These are phyloP conservation scores for Rhizopogon salebrosus DNA, from an alignment of 768 basidiomycete species.

Conservation along the genomic window DNA sequence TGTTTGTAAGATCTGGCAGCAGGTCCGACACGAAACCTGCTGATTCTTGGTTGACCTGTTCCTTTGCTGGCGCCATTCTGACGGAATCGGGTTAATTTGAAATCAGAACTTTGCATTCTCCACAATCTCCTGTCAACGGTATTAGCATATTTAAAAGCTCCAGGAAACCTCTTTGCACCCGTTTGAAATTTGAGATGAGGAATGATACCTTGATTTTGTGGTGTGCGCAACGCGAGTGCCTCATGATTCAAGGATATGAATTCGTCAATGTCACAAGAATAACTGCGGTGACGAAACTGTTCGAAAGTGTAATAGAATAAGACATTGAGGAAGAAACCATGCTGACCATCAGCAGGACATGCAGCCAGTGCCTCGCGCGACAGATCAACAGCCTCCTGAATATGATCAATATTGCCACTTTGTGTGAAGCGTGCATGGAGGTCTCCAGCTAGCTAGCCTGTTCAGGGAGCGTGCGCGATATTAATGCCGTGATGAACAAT, in stretches of 20 bases:
- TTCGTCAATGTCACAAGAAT: background rate
- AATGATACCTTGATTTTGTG: too few species aligned
- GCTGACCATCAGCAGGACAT: constrained; percentile 16
- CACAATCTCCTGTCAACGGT: too few species aligned
- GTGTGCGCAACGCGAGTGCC: background rate
- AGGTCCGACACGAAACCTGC: too few species aligned
- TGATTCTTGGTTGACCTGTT: too few species aligned
- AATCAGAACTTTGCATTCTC: too few species aligned
- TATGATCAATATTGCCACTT: background rate
- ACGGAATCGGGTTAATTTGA: too few species aligned
- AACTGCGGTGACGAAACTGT: background rate
- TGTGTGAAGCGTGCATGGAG: background rate
- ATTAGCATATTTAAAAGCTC: too few species aligned
- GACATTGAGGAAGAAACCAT: background rate
- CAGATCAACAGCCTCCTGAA: background rate
- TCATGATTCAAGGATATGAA: constrained; percentile 21
- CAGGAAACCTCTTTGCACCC: too few species aligned
- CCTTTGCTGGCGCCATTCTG: too few species aligned
- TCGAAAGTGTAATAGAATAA: background rate
- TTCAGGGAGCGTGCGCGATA: background rate
- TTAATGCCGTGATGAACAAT: background rate
- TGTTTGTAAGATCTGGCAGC: too few species aligned
- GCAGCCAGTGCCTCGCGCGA: background rate
- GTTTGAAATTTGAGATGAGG: too few species aligned
- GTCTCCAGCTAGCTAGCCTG: background rate